phyloP scores from a whole-genome alignment of 805 yeast species.

The Ogataea nitratoaversa region DNA sequence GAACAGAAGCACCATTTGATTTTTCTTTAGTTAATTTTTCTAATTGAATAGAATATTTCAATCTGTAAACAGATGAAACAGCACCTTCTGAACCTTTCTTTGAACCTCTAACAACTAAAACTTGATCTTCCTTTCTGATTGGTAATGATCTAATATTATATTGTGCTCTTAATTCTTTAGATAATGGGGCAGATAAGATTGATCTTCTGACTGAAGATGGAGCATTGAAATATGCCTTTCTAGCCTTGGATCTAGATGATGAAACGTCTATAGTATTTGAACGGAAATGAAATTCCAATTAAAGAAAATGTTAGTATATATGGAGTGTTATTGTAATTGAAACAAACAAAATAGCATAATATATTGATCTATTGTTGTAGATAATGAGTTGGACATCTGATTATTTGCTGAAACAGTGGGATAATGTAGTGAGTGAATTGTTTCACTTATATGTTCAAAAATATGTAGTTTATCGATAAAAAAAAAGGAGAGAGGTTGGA shows the following conservation, averaged over 20 bases:
- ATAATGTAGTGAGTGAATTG: too few relatives aligned
- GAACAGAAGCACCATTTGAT: conserved; percentile 96
- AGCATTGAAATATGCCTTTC: conserved; percentile 99
- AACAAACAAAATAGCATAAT: neutral
- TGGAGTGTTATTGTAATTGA: neutral
- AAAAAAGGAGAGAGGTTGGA: too few relatives aligned
- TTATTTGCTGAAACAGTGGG: too few relatives aligned
- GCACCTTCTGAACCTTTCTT: conserved; percentile 99
- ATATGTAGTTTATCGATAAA: too few relatives aligned
- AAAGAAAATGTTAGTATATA: conserved; percentile 27
- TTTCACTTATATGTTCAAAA: too few relatives aligned
- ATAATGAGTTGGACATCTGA: too few relatives aligned
- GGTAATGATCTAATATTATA: conserved; percentile 95
- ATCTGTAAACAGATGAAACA: conserved; percentile 97
- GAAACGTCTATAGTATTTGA: conserved; percentile 81
- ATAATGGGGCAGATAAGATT: conserved; percentile 96
- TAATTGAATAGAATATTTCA: conserved; percentile 92
- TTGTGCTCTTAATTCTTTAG: conserved; percentile 97
- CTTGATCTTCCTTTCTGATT: conserved; percentile 96
- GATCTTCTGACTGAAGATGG: conserved; percentile 94
- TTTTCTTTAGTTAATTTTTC: conserved; percentile 97
- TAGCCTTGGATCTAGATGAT: conserved; percentile 97
- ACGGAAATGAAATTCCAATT: too few relatives aligned
- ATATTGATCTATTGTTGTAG: neutral
- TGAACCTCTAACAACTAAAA: conserved; percentile 95